Conservation (phyloP, 768 basidiomycete species). For the Leccinum sublutescens region DNA sequence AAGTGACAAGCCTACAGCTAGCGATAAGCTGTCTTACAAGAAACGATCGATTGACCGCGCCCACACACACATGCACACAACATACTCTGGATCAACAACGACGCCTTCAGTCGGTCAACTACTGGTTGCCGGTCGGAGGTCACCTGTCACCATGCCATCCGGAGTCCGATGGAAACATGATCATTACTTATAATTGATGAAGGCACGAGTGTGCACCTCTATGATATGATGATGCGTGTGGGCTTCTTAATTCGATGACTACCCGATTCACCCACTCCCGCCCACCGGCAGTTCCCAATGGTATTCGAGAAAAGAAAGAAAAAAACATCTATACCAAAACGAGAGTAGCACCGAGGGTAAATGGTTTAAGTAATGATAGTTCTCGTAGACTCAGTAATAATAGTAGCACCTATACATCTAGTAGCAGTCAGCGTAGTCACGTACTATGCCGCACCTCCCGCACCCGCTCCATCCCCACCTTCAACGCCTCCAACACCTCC, state of each 20-base stretch:
- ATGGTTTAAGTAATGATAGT: neutral
- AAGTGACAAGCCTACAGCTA: neutral
- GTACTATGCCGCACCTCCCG: constrained; percentile 7
- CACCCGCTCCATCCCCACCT: constrained; percentile 21
- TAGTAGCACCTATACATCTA: neutral
- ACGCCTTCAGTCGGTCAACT: too few species aligned
- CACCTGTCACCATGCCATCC: too few species aligned
- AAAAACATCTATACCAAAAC: neutral
- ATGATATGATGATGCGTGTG: too few species aligned
- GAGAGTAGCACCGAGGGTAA: neutral
- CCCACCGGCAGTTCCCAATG: too few species aligned
- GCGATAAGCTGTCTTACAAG: neutral
- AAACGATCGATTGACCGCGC: neutral
- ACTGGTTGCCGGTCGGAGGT: too few species aligned
- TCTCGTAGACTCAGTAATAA: neutral
- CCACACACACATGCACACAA: neutral
- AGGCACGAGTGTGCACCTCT: too few species aligned
- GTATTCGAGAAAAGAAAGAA: too few species aligned
- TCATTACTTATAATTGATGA: too few species aligned
- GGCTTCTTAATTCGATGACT: too few species aligned
- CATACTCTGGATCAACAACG: too few species aligned
- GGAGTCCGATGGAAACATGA: too few species aligned
- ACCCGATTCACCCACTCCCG: too few species aligned
- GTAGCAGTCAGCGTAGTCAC: neutral
- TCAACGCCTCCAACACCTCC: constrained; percentile 21